Evolutionary conservation across 768 basidiomycete species (phyloP).

Genomic region (Chalciporus sphaerocephalus): DNA sequence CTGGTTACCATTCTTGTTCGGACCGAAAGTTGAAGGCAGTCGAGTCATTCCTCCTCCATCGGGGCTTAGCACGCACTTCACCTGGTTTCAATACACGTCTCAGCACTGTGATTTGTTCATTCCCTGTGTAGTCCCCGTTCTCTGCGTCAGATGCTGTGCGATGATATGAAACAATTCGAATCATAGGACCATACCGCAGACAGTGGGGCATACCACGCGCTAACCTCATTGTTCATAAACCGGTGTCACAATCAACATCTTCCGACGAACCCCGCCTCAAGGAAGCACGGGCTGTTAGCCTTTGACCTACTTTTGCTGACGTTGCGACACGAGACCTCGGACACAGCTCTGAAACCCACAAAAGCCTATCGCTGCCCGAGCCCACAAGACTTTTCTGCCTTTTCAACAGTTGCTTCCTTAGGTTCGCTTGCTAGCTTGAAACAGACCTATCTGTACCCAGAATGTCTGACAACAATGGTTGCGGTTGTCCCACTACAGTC

Average conservation of each 20-base stretch:
- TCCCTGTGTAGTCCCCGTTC: too few species aligned
- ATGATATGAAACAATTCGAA: not conserved
- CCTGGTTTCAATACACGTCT: not conserved
- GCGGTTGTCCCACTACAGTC: constrained; percentile 5
- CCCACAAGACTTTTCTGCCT: not conserved
- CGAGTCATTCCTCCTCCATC: too few species aligned
- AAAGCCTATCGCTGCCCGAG: not conserved
- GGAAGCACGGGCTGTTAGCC: not conserved
- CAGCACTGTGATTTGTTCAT: not conserved
- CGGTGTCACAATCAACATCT: not conserved
- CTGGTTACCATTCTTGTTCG: too few species aligned
- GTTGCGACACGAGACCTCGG: not conserved
- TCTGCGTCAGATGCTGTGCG: not conserved
- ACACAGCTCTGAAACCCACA: not conserved
- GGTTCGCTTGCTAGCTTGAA: not conserved
- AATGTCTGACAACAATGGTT: constrained; percentile 16
- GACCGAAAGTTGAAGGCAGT: too few species aligned
- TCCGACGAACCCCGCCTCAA: not conserved
- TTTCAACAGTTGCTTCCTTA: not conserved
- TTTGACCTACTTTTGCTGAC: not conserved
- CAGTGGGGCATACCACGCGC: not conserved
- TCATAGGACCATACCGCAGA: not conserved
- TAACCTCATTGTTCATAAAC: not conserved
- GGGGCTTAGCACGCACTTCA: too few species aligned
- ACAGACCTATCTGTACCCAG: constrained; percentile 5